Evolutionary conservation across 208 protist genomes (phyloP).

Genomic region (Trypanosoma melophagium): DNA sequence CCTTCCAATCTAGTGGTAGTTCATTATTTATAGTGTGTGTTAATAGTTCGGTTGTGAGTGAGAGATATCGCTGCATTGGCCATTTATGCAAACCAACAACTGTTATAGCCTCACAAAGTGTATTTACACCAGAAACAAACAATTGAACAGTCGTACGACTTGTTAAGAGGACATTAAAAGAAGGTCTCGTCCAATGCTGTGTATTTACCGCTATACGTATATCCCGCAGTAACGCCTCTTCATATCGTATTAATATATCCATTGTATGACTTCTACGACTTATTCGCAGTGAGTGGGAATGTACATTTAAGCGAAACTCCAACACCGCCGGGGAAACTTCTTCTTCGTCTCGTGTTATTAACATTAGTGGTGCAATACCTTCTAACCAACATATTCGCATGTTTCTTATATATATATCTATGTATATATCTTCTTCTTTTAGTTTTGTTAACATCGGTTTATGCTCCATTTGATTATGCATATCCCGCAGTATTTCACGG

Average conservation of each 20-base stretch:
- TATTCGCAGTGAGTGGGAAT: no score
- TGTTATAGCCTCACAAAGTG: background rate
- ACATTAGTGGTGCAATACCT: no score
- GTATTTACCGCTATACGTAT: background rate
- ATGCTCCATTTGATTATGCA: background rate
- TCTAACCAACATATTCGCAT: no score
- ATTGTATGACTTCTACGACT: no score
- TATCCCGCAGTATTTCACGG: background rate
- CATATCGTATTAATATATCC: background rate
- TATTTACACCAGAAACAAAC: constrained; percentile 2
- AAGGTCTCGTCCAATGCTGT: background rate
- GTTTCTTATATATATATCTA: no score
- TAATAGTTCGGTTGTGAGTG: constrained; percentile 3
- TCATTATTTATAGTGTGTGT: constrained; percentile 33
- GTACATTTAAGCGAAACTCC: no score
- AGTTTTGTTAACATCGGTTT: no score
- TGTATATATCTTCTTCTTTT: no score
- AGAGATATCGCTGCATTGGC: background rate
- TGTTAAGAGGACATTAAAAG: background rate
- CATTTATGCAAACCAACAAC: background rate
- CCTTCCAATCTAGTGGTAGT: constrained; percentile 54
- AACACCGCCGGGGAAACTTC: no score
- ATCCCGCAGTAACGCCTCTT: background rate
- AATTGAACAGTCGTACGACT: constrained; percentile 6
- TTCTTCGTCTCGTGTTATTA: no score